phyloP scores from a whole-genome alignment of 2,329 filamentous ascomycete genomes.

The Diplodia corticola region DNA sequence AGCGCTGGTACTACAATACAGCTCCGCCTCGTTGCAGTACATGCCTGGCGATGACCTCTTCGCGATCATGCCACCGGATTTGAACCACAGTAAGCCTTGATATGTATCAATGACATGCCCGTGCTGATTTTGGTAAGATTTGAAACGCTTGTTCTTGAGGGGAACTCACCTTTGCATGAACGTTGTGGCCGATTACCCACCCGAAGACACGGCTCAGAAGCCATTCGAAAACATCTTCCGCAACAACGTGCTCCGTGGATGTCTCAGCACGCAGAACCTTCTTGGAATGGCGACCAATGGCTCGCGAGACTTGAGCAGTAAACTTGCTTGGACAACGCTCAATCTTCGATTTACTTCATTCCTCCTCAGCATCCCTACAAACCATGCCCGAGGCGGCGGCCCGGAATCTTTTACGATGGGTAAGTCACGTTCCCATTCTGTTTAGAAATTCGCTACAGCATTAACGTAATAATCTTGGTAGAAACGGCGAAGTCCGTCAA shows the following conservation, averaged over 20 bases:
- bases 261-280: conserved; percentile 75
- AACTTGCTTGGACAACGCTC: conserved; percentile 72
- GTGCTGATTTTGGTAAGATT: conserved; percentile 26
- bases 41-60: conserved; percentile 53
- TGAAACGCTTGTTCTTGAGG: conserved; percentile 57
- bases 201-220: conserved; percentile 70
- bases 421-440: not conserved
- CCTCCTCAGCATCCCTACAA: conserved; percentile 8
- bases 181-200: conserved; percentile 73
- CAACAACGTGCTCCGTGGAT: conserved; percentile 61
- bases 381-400: not conserved
- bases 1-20: conserved; percentile 45
- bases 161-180: conserved; percentile 56
- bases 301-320: conserved; percentile 63
- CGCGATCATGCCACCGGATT: conserved; percentile 40
- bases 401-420: conserved; percentile 14
- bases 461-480: conserved; percentile 34
- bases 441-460: not conserved
- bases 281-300: conserved; percentile 68
- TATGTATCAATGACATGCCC: too few relatives aligned
- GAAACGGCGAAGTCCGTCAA: conserved; percentile 72
- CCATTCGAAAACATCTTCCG: conserved; percentile 54
- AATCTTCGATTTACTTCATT: conserved; percentile 52
- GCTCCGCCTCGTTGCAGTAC: conserved; percentile 46
- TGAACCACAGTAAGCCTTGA: conserved; percentile 23